A percentile compares a stretch with the other conserved stretches of the same genome.
Conservation (phyloP, 768 basidiomycete genomes). For the Tylopilus plumbeoviolaceoides region DNA sequence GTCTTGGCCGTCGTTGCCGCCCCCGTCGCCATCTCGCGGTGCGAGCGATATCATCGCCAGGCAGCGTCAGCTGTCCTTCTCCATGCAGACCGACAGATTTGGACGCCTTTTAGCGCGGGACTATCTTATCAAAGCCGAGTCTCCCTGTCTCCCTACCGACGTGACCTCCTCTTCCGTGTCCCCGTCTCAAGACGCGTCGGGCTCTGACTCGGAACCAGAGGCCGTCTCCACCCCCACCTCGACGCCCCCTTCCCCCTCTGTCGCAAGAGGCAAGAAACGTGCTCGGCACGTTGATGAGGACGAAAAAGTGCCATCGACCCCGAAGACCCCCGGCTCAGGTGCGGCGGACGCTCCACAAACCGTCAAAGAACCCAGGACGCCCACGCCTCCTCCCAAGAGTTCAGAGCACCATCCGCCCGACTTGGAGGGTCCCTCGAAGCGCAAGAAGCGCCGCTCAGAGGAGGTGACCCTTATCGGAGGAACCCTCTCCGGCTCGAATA, state of each 20-base stretch:
- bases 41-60: constrained; percentile 6
- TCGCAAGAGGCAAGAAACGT: constrained; percentile 17
- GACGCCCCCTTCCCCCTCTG: constrained; percentile 9
- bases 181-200: not conserved
- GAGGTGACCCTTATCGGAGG: not conserved
- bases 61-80: constrained; percentile 3
- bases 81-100: constrained; percentile 9
- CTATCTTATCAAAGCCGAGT: not conserved
- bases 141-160: not conserved
- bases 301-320: not conserved
- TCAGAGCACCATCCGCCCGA: not conserved
- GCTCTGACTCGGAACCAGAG: not conserved
- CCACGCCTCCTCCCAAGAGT: not conserved
- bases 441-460: constrained; percentile 12
- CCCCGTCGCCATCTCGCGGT: not conserved
- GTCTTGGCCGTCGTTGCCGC: not conserved
- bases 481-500: constrained; percentile 1
- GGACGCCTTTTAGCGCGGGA: constrained; percentile 7
- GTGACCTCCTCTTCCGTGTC: not conserved
- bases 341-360: not conserved
- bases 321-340: not conserved
- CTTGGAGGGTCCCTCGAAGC: constrained; percentile 1
- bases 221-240: not conserved
- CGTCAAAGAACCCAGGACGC: not conserved
- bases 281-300: constrained; percentile 6